Evolutionary conservation across 169 alveolate species (phyloP).

Genomic region (Plasmodium inui): DNA sequence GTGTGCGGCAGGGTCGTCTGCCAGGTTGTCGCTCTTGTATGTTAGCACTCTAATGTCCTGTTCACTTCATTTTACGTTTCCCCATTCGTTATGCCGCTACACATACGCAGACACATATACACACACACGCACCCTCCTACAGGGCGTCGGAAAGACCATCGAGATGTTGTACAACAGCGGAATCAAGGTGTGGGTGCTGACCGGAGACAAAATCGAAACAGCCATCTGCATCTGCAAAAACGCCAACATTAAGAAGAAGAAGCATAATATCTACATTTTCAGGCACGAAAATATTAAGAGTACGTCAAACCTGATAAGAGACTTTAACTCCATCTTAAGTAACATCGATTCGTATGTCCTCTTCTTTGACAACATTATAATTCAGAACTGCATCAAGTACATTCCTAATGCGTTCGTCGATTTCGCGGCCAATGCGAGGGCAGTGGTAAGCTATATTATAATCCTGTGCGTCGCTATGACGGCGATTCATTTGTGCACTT

Average conservation of each 20-base stretch:
- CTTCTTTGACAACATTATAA: slow-evolving; percentile 64
- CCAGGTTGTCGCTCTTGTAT: not conserved
- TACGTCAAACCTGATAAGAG: slow-evolving; percentile 62
- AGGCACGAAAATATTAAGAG: slow-evolving; percentile 80
- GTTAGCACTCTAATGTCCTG: not conserved
- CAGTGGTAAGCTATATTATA: slow-evolving; percentile 38
- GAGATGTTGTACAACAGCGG: slow-evolving; percentile 96
- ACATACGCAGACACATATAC: not conserved
- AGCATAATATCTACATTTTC: slow-evolving; percentile 79
- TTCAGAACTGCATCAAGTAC: slow-evolving; percentile 64
- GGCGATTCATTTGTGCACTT: not conserved
- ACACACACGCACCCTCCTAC: not conserved
- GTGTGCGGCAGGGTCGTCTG: not conserved
- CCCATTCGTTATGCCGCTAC: not conserved
- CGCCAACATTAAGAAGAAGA: slow-evolving; percentile 93
- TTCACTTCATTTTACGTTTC: not conserved
- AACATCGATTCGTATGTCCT: slow-evolving; percentile 71
- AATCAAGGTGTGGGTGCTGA: slow-evolving; percentile 98
- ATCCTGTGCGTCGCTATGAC: not conserved
- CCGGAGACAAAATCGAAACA: slow-evolving; percentile 99
- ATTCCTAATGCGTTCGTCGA: slow-evolving; percentile 72
- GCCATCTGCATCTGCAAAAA: slow-evolving; percentile 98
- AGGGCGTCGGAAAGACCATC: slow-evolving; percentile 94
- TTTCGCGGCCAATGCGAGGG: slow-evolving; percentile 73
- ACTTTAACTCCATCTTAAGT: slow-evolving; percentile 47